phyloP scores from a whole-genome alignment of 2,329 filamentous ascomycete genomes.

The Fulvia fulva region DNA sequence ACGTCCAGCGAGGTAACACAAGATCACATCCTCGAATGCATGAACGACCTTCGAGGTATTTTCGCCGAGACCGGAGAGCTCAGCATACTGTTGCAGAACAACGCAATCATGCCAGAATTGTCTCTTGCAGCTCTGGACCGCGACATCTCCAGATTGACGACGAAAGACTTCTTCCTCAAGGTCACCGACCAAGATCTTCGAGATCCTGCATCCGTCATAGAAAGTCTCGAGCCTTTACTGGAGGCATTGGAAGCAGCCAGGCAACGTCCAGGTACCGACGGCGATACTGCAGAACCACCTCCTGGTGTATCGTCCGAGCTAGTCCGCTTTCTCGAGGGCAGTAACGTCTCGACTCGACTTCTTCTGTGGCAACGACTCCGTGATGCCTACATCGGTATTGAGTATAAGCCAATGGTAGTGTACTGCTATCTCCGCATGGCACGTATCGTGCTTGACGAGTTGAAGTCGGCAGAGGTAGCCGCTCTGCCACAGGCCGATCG shows the following conservation, averaged over 20 bases:
- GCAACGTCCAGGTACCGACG: neutral
- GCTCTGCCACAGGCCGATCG: conserved; percentile 59
- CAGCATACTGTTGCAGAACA: conserved; percentile 69
- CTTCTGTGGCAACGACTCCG: conserved; percentile 90
- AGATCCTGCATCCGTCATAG: conserved; percentile 80
- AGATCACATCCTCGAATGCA: conserved; percentile 58
- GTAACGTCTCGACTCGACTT: conserved; percentile 75
- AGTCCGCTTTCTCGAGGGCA: conserved; percentile 76
- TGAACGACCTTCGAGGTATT: conserved; percentile 58
- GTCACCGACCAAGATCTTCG: conserved; percentile 80
- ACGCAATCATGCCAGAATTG: conserved; percentile 81
- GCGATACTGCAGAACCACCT: neutral
- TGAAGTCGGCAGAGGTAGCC: conserved; percentile 57
- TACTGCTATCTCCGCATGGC: conserved; percentile 84
- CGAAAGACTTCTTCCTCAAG: conserved; percentile 91
- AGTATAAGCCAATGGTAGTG: conserved; percentile 81
- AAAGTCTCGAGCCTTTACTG: conserved; percentile 86
- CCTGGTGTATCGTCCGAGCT: conserved; percentile 60
- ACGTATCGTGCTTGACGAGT: conserved; percentile 71
- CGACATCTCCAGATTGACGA: conserved; percentile 87
- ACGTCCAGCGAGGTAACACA: conserved; percentile 53
- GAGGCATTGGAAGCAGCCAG: conserved; percentile 52
- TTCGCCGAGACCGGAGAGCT: conserved; percentile 48
- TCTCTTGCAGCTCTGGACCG: conserved; percentile 79
- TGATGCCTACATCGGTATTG: conserved; percentile 80